Base-by-base conservation (phyloP, 2,329 filamentous ascomycete species). In the Hysterium pulicare region DNA sequence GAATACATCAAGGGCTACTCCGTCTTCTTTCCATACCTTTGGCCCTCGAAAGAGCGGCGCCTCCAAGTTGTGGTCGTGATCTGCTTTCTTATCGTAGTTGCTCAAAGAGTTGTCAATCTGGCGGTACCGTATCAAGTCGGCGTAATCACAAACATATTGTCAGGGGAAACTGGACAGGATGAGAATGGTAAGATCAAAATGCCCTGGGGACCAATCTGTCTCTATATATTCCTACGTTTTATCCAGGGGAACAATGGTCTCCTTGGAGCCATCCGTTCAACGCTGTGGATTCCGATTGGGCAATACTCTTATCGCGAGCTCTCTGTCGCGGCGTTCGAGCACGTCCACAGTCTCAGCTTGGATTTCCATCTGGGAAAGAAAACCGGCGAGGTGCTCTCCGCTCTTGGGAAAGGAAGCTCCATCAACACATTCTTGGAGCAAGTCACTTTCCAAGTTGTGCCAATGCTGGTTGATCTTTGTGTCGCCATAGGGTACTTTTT, bases 341-440 rank as follows among this genome's bases (percentile, higher is more conserved):
- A 98, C 64, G 93, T 98, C 17, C 93, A 98, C 67, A 85, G 86
- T 38, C 81, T 98, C 24, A 96, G 90, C 66, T 77, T 97, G 51
- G 93, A 97, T 64, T 98, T 98, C 60, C 93, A 98, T 62, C 79
- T 97, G 3, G 90, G 89, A 40, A 98, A 98, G 71, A 88, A 91
- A 60, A 98, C 93, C 0, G 93, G 93, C 49, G 93, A 98, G 68
- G 90, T 98, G 8, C 74, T 97, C 13, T 97, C 91, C 11, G 93
- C 93, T 1, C 76, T 98, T 51, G 95, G 93, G 71, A 98, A 98
- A 67, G 93, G 93, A 34, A 90, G 86, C 47, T 87, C 91, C 3
- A 95, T 98, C 73, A 97, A 97, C 61, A 89, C 86, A 5, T 98
- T 98, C 64, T 78, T 98, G 43, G 93, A 97, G 68, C 90, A 95